Evolutionary conservation across 306 rosid species (phyloP).

Genomic region (Vigna reflexopilosa): DNA sequence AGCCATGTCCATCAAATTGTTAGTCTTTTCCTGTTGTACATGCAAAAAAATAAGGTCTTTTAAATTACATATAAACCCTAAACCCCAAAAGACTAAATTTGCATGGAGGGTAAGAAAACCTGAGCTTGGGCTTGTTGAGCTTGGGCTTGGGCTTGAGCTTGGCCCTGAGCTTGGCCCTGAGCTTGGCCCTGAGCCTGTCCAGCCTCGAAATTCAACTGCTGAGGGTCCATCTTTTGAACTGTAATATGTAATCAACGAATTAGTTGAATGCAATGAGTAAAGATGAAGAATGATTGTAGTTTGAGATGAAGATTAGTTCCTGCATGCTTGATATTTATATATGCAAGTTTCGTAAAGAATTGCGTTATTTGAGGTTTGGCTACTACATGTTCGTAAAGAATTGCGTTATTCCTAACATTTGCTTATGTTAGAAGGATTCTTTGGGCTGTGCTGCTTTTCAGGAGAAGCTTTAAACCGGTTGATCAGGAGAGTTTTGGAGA

Average conservation of each 20-base stretch:
- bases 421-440: constrained; percentile 5
- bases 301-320: constrained; percentile 30
- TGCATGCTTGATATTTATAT: constrained; percentile 38
- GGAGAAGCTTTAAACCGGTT: constrained; percentile 28
- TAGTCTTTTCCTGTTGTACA: constrained; percentile 61
- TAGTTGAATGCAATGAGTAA: constrained; percentile 3
- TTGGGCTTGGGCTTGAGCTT: constrained; percentile 64
- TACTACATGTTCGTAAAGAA: constrained; percentile 8
- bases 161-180: constrained; percentile 62
- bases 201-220: constrained; percentile 56
- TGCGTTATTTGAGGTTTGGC: constrained; percentile 2
- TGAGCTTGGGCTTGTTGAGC: constrained; percentile 60
- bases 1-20: constrained; percentile 60
- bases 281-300: constrained; percentile 24
- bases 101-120: constrained; percentile 40
- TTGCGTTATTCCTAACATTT: constrained; percentile 2
- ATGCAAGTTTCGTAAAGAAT: constrained; percentile 7
- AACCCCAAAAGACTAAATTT: constrained; percentile 3
- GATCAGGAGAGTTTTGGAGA: constrained; percentile 12
- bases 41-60: background rate
- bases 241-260: constrained; percentile 10
- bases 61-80: background rate
- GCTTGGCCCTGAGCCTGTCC: constrained; percentile 71
- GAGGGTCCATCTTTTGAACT: constrained; percentile 51
- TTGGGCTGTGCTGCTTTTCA: constrained; percentile 17